Conservation (phyloP, 2,329 filamentous ascomycete species). For the Shiraia sp. region DNA sequence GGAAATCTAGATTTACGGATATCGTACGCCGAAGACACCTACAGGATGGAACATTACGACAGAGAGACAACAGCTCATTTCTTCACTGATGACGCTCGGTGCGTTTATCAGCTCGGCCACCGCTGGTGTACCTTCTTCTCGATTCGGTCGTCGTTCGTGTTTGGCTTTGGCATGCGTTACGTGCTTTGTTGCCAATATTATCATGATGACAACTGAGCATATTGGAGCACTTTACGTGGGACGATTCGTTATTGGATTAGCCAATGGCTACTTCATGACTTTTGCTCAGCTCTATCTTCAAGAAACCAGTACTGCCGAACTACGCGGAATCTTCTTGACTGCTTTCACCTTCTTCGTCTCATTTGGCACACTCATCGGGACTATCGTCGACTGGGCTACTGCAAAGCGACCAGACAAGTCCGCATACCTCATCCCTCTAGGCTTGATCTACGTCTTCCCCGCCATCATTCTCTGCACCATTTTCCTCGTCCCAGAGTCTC, state of each 20-base stretch:
- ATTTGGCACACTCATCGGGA: constrained; percentile 51
- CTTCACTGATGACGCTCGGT: constrained; percentile 52
- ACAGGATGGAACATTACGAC: constrained; percentile 50
- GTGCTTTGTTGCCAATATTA: constrained; percentile 56
- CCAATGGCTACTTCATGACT: constrained; percentile 62
- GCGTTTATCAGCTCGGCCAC: constrained; percentile 49
- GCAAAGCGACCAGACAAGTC: constrained; percentile 38
- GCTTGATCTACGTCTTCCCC: constrained; percentile 57
- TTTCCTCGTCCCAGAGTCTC: constrained; percentile 37
- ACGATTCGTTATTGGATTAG: constrained; percentile 59
- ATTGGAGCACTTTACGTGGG: constrained; percentile 61
- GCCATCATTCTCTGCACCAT: constrained; percentile 47
- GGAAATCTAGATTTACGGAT: constrained; percentile 34
- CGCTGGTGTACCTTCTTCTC: constrained; percentile 46
- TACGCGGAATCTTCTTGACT: constrained; percentile 54
- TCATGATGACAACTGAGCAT: constrained; percentile 61
- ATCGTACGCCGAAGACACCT: constrained; percentile 27
- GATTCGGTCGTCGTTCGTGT: constrained; percentile 50
- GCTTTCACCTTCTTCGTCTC: constrained; percentile 55
- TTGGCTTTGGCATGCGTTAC: constrained; percentile 55
- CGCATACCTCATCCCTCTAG: constrained; percentile 53
- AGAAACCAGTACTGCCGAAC: constrained; percentile 56
- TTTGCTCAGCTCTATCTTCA: constrained; percentile 58
- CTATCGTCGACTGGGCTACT: constrained; percentile 57
- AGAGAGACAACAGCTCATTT: constrained; percentile 51